These are phyloP conservation scores for Calamus simplicifolius DNA, from an alignment of 176 grass and related monocot genomes.

Conservation along the genomic window DNA sequence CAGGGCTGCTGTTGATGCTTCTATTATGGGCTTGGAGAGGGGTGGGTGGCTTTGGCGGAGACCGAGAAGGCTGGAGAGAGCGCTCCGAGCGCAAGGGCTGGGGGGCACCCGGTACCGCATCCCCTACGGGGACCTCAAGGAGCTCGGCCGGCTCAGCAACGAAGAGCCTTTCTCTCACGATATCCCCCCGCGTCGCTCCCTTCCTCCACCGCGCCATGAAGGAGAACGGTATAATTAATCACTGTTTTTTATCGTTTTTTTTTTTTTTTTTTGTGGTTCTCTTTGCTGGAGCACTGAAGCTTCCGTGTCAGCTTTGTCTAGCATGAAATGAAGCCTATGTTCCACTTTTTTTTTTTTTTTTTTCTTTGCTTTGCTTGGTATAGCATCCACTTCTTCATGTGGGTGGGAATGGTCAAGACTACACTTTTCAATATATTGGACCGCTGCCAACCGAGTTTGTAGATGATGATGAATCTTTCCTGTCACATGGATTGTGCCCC, in stretches of 20 bases:
- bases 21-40: slow-evolving; percentile 6
- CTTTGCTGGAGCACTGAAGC: too few relatives aligned
- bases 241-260: too few relatives aligned
- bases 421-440: too few relatives aligned
- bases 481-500: too few relatives aligned
- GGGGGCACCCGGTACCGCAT: slow-evolving; percentile 27
- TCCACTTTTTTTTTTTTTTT: too few relatives aligned
- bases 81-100: slow-evolving; percentile 37
- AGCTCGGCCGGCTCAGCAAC: neutral
- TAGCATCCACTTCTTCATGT: too few relatives aligned
- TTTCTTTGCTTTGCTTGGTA: too few relatives aligned
- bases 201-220: slow-evolving; percentile 9
- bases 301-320: neutral
- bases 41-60: slow-evolving; percentile 15
- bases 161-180: slow-evolving; percentile 41
- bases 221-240: slow-evolving; percentile 35
- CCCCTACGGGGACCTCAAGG: slow-evolving; percentile 30
- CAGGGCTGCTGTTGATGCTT: slow-evolving; percentile 7
- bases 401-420: too few relatives aligned
- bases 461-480: too few relatives aligned
- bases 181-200: slow-evolving; percentile 25
- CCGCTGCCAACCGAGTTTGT: too few relatives aligned
- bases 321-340: too few relatives aligned
- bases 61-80: slow-evolving; percentile 23
- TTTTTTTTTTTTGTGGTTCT: too few relatives aligned